Evolutionary conservation across 192 early-diverging fungal genomes (phyloP).

Genomic region (Mortierella alpina): DNA sequence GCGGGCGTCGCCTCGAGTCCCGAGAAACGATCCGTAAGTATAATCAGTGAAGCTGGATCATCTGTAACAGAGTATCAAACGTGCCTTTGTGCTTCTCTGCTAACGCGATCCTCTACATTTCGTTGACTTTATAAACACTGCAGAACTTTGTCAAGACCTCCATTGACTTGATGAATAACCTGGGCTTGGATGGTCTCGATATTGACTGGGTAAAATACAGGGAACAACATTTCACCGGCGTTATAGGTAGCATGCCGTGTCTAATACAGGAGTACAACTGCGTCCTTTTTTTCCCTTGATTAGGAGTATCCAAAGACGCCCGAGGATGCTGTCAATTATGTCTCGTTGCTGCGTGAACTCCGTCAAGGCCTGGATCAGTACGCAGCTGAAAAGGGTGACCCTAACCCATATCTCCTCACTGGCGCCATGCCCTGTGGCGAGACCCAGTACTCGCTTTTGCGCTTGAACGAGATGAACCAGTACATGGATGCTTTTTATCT

Average conservation of each 20-base stretch:
- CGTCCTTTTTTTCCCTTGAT: not conserved
- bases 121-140: not conserved
- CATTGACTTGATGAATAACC: slow-evolving; percentile 58
- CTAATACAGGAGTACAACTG: not conserved
- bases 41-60: not conserved
- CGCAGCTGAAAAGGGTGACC: slow-evolving; percentile 44
- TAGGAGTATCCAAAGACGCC: slow-evolving; percentile 84
- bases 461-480: slow-evolving; percentile 69
- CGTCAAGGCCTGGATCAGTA: slow-evolving; percentile 73
- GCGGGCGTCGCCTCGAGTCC: slow-evolving; percentile 66
- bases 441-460: slow-evolving; percentile 69
- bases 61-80: not conserved
- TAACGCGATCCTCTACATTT: not conserved
- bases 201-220: slow-evolving; percentile 46
- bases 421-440: slow-evolving; percentile 76
- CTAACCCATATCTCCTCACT: slow-evolving; percentile 67
- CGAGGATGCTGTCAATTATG: slow-evolving; percentile 85
- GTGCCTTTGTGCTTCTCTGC: not conserved
- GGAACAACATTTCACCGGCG: not conserved
- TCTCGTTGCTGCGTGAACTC: slow-evolving; percentile 77
- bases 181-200: slow-evolving; percentile 68
- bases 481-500: slow-evolving; percentile 86
- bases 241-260: not conserved
- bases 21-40: slow-evolving; percentile 53
- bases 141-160: slow-evolving; percentile 67